Evolutionary conservation across 371 early-diverging fungal genomes (phyloP), one percentile per base, ranked within the genome.

Genomic region (Rhizopus arrhizus): DNA sequence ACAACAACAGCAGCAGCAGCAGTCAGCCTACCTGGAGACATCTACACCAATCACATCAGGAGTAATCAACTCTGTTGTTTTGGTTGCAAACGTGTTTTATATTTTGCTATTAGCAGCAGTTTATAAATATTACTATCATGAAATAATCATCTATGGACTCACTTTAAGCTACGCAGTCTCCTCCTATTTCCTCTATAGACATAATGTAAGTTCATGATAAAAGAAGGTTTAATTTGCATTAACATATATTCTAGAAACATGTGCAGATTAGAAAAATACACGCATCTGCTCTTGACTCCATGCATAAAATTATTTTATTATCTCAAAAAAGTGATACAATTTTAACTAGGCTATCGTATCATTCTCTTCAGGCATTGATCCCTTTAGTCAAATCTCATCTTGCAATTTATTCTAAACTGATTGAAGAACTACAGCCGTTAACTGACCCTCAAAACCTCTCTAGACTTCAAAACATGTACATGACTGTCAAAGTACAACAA

Each of bases 391-490:
- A 49, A 5, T 33, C 56, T 3, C 69, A 74, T 38, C 61, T 64
- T 32, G 60, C 64, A 40, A 56, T 61, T 31, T 62, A 64, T 33
- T 40, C 49, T 2, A 51, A 53, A 28, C 54, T 62, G 43, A 58
- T 74, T 2, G 34, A 54, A 0, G 56, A 61, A 35, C 52, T 75
- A 1, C 35, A 66, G n/a, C 73, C 76, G 9, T 56, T 68, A 9
- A 63, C 69, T 13, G 69, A 80, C 43, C 47, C 52, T 10, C 48
- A 41, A 3, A 77, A 74, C 42, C 33, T 77, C n/a, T 43, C 64
- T 7, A 65, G 67, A 22, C 62, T 80, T 2, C 60, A 69, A 42
- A 76, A 72, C 22, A 75, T 80, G 81, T 80, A 77, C 61, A 28
- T 40, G 22, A 51, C 64, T 40, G 59, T 58, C 33, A 48, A 52